phyloP scores from a whole-genome alignment of 1,139 yeast genomes.

The Candida glucosophila region DNA sequence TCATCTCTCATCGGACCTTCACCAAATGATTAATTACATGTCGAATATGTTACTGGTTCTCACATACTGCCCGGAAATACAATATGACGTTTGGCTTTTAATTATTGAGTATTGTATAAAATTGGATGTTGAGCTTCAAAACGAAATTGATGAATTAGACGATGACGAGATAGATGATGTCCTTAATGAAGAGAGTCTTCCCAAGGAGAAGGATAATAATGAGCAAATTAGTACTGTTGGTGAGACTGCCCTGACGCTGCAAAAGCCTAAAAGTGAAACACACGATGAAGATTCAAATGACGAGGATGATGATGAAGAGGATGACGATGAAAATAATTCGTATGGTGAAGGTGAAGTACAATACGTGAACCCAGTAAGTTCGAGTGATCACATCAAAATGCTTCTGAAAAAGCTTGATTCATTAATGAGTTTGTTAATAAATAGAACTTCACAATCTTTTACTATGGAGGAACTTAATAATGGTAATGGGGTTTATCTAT shows the following conservation, averaged over 20 bases:
- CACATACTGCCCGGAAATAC: slow-evolving; percentile 67
- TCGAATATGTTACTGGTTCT: slow-evolving; percentile 51
- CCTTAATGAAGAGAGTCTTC: slow-evolving; percentile 14
- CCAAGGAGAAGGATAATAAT: slow-evolving; percentile 8
- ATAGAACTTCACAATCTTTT: slow-evolving; percentile 41
- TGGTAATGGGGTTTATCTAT: slow-evolving; percentile 67
- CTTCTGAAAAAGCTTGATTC: slow-evolving; percentile 64
- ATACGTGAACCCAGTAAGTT: slow-evolving; percentile 22
- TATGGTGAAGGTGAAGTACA: no score
- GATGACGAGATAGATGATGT: slow-evolving; percentile 62
- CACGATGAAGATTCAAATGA: slow-evolving; percentile 9
- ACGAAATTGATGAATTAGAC: slow-evolving; percentile 69
- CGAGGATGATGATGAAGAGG: slow-evolving; percentile 13
- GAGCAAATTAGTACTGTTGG: slow-evolving; percentile 19
- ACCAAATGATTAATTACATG: slow-evolving; percentile 53
- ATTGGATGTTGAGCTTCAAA: slow-evolving; percentile 89
- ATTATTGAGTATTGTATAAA: slow-evolving; percentile 75
- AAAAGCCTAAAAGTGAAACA: slow-evolving; percentile 6
- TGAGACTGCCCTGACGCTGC: no score
- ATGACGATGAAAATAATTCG: no score
- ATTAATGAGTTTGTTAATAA: slow-evolving; percentile 48
- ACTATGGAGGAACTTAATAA: slow-evolving; percentile 42
- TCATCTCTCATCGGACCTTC: slow-evolving; percentile 51
- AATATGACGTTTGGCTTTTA: slow-evolving; percentile 69
- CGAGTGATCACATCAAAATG: slow-evolving; percentile 45